Base-by-base conservation (phyloP, 352 stramenopile species). In the Phytophthora podocarpi region DNA sequence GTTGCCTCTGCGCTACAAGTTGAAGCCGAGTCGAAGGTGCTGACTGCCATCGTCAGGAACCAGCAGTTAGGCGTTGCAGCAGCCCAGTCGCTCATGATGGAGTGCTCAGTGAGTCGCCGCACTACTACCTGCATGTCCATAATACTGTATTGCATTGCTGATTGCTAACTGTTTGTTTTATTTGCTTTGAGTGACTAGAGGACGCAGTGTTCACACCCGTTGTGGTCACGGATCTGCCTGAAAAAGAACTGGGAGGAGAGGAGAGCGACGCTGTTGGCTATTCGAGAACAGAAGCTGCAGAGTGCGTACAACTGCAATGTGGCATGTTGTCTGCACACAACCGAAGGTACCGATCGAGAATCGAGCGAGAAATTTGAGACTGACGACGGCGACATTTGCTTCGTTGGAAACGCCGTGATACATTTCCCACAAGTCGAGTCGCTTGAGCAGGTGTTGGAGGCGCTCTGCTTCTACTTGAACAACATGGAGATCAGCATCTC, bases 401-500 rank as follows among this genome's bases (percentile, higher is more conserved):
- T 49, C 27, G 11, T 67, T 3, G 32, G 54, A 16, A 64, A 64
- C 21, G 48, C 64, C 1, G 36, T 64, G 16, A 72, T 72, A 20
- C 67, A 64, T 42, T 71, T 82, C 16, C 43, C 49, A 8, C 63
- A 60, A 1, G 63, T 78, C 3, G 6, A 72, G 30, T 78, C 60
- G 16, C 51, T 79, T 12, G 45, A 62, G 35, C 54, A 72, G 26
- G 74, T 76, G 23, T 79, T 56, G 27, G 58, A 80, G 6, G 74
- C 72, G 11, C 47, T 71, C 8, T 64, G 64, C 28, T 77, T 70
- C 47, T 76, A 70, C 34, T 53, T 77, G 12, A 66, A 57, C 46
- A 81, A 80, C 52, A 67, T 83, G 45, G 74, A 83, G 54, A 80
- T 80, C 53, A 72, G 58, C 27, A 69, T 81, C 24, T 72, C 74